Conservation (phyloP, 345 rosid species). For the Stellera chamaejasme region DNA sequence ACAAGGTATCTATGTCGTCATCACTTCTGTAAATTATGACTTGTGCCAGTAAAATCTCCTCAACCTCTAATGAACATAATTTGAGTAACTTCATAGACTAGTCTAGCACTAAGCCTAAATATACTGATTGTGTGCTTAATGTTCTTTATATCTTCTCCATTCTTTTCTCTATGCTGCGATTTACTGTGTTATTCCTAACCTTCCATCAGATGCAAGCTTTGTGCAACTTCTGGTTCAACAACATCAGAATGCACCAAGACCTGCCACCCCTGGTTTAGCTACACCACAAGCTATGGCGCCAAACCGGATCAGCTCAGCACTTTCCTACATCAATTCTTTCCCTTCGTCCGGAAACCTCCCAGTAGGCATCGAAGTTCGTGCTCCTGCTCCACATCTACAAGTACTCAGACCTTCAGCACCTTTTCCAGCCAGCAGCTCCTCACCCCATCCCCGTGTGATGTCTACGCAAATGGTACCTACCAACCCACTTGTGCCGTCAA, state of each 20-base stretch:
- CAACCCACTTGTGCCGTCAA: constrained; percentile 10
- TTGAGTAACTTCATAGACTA: too few species aligned
- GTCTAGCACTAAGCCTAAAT: background rate
- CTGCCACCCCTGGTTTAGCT: constrained; percentile 14
- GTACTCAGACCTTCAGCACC: constrained; percentile 30
- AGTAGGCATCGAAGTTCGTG: constrained; percentile 28
- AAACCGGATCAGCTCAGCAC: constrained; percentile 10
- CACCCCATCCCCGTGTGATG: constrained; percentile 14
- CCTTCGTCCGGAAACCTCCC: constrained; percentile 26
- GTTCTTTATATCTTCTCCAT: too few species aligned
- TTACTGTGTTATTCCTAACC: background rate
- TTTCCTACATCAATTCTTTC: constrained; percentile 18
- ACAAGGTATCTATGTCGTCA: constrained; percentile 26
- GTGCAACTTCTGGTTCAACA: constrained; percentile 26
- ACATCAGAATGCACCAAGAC: constrained; percentile 20
- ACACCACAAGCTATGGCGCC: constrained; percentile 15
- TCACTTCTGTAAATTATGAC: background rate
- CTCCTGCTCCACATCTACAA: constrained; percentile 51
- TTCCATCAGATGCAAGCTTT: constrained; percentile 30
- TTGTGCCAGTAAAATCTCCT: background rate
- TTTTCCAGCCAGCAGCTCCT: constrained; percentile 4
- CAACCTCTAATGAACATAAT: background rate
- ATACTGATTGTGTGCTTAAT: background rate
- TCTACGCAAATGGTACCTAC: constrained; percentile 10
- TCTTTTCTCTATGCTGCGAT: background rate